Percentiles rank a stretch among this genome's conserved stretches.
phyloP scores from a whole-genome alignment of 2,329 filamentous ascomycete species.

The Albifimbria verrucaria region DNA sequence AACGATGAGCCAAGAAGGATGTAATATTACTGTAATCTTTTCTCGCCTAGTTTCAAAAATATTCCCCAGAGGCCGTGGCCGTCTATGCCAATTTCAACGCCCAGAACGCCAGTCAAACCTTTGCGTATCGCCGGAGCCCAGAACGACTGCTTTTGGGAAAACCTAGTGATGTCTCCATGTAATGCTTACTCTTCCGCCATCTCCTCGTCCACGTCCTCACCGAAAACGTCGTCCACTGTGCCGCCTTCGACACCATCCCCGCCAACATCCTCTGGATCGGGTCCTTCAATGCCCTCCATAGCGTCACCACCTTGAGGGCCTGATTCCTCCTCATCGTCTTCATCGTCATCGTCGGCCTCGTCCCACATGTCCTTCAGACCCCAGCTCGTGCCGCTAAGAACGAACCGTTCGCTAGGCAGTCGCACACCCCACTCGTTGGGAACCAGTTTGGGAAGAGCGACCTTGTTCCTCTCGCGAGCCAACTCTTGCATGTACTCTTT shows the following conservation, averaged over 20 bases:
- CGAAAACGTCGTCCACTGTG: constrained; percentile 54
- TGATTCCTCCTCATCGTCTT: constrained; percentile 39
- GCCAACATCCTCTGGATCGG: constrained; percentile 38
- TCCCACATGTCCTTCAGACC: constrained; percentile 59
- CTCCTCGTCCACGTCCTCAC: constrained; percentile 53
- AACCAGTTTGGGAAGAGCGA: constrained; percentile 60
- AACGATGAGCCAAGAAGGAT: too few species aligned
- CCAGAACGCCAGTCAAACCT: neutral
- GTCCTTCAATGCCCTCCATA: constrained; percentile 46
- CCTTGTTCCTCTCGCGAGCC: constrained; percentile 67
- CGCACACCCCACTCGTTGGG: constrained; percentile 66
- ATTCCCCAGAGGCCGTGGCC: neutral
- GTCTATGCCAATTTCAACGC: neutral
- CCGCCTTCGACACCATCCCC: constrained; percentile 47
- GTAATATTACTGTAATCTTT: too few species aligned
- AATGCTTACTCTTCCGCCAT: constrained; percentile 42
- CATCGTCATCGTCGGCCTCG: constrained; percentile 41
- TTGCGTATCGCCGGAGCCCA: too few species aligned
- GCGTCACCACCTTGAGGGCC: constrained; percentile 39
- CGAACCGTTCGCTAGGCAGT: constrained; percentile 65
- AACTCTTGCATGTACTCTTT: constrained; percentile 78
- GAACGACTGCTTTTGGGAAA: neutral
- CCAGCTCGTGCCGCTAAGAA: constrained; percentile 64
- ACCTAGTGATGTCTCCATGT: neutral
- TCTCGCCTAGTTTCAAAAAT: too few species aligned